These are phyloP conservation scores for Lodderomyces jiufengensis DNA, from an alignment of 1,139 yeast genomes.

Conservation along the genomic window DNA sequence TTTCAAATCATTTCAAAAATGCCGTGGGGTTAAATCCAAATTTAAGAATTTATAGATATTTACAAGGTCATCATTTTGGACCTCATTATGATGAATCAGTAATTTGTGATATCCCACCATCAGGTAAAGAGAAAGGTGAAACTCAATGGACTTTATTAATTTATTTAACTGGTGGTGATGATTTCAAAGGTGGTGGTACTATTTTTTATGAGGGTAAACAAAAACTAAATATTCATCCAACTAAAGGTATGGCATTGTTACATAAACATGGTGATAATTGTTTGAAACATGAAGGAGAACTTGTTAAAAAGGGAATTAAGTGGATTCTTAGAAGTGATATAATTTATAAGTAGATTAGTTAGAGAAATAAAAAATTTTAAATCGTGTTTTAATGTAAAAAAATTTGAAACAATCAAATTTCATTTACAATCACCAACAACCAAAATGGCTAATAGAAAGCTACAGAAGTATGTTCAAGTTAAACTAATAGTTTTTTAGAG, in stretches of 20 bases:
- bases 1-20: constrained; percentile 24
- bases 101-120: constrained; percentile 22
- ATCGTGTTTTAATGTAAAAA: not conserved
- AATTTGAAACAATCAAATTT: not conserved
- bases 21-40: constrained; percentile 58
- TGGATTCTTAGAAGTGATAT: constrained; percentile 68
- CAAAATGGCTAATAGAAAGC: constrained; percentile 40
- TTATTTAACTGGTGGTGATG: constrained; percentile 57
- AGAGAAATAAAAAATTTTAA: too few relatives aligned
- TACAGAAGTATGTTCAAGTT: constrained; percentile 40
- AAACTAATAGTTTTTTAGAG: not conserved
- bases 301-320: constrained; percentile 51
- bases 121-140: constrained; percentile 24
- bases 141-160: constrained; percentile 62
- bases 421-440: not conserved
- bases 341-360: constrained; percentile 21
- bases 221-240: constrained; percentile 43
- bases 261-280: constrained; percentile 71
- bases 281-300: constrained; percentile 56
- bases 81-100: constrained; percentile 65
- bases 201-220: constrained; percentile 32
- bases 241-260: constrained; percentile 55
- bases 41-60: constrained; percentile 53
- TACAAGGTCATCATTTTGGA: constrained; percentile 58
- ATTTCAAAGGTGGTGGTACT: constrained; percentile 62